Conservation (phyloP, 805 yeast species). For the Metschnikowia cubensis region DNA sequence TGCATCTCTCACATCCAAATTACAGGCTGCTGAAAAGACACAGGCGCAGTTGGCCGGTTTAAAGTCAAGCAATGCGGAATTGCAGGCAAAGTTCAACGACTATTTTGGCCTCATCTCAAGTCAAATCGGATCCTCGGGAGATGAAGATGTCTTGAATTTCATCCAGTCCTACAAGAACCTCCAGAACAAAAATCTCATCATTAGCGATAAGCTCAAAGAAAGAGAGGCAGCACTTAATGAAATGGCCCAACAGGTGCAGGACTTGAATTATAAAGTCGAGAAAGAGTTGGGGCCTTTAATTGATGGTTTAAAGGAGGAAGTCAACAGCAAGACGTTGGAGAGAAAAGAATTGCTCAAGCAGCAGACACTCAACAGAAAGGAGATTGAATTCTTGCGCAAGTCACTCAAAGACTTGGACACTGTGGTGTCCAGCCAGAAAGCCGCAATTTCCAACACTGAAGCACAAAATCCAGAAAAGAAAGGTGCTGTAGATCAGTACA, state of each 20-base stretch:
- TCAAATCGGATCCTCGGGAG: constrained; percentile 19
- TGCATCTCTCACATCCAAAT: constrained; percentile 34
- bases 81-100: constrained; percentile 45
- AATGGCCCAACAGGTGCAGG: constrained; percentile 7
- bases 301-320: constrained; percentile 11
- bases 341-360: constrained; percentile 47
- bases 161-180: constrained; percentile 36
- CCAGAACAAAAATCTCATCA: constrained; percentile 28
- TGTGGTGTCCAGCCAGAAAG: constrained; percentile 8
- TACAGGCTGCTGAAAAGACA: constrained; percentile 36
- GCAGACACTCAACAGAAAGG: constrained; percentile 49
- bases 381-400: constrained; percentile 52
- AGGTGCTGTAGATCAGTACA: constrained; percentile 33
- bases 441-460: constrained; percentile 11
- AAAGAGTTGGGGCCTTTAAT: constrained; percentile 15
- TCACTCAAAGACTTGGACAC: constrained; percentile 51
- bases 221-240: constrained; percentile 19
- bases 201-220: constrained; percentile 35
- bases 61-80: constrained; percentile 46
- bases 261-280: constrained; percentile 5
- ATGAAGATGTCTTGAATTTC: constrained; percentile 15
- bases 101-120: constrained; percentile 42
- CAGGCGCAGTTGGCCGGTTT: constrained; percentile 45
- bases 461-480: constrained; percentile 16
- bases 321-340: constrained; percentile 1